A percentile compares a stretch with the other conserved stretches of the same genome.
Conservation (phyloP, 1,139 yeast genomes). For the Pichia sp. region DNA sequence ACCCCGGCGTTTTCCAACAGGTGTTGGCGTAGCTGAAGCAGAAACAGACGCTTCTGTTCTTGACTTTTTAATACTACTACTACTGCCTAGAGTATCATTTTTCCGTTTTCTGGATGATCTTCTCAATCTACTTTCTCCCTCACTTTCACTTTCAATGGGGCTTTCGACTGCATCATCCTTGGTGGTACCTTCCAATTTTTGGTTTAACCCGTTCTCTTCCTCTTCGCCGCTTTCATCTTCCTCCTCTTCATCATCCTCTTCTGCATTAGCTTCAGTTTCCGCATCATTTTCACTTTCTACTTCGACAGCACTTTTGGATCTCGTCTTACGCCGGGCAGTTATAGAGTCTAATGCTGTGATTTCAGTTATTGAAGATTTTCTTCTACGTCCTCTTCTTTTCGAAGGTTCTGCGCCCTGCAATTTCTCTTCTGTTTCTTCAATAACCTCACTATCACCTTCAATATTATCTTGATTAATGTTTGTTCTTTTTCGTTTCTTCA, state of each 20-base stretch:
- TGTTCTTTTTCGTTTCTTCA: conserved; percentile 7
- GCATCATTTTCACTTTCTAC: conserved; percentile 1
- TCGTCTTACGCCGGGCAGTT: neutral
- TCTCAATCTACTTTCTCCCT: neutral
- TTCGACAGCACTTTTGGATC: conserved; percentile 1
- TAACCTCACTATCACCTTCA: conserved; percentile 1
- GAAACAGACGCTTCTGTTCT: conserved; percentile 1
- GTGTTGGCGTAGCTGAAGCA: neutral
- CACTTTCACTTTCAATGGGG: conserved; percentile 4
- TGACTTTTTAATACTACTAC: neutral
- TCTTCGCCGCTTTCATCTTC: neutral
- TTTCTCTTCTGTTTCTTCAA: neutral
- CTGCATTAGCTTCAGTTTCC: conserved; percentile 1
- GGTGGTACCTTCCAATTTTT: neutral
- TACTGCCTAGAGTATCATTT: neutral
- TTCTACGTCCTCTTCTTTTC: conserved; percentile 1
- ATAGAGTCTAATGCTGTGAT: neutral
- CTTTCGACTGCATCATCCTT: neutral
- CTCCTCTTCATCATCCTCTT: conserved; percentile 1
- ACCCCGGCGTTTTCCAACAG: conserved; percentile 8
- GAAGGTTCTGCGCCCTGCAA: no score
- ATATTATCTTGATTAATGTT: conserved; percentile 3
- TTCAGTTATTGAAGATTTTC: neutral
- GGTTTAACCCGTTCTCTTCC: neutral
- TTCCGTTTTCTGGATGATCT: conserved; percentile 6